phyloP scores from a whole-genome alignment of 1,284 basidiomycete species.

The Dichomitus squalens region DNA sequence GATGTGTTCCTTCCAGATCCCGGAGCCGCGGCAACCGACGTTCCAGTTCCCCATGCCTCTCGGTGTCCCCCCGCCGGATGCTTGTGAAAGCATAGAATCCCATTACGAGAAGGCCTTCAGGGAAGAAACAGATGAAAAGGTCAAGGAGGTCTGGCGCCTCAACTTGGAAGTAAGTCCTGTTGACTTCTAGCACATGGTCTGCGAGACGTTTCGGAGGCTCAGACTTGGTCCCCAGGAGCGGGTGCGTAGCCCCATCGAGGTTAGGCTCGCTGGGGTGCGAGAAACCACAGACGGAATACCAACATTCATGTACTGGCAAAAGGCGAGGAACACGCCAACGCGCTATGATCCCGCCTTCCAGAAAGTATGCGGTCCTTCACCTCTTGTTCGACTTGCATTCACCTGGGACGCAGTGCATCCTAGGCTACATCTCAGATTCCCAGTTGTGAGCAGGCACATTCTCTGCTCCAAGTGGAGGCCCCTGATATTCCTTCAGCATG shows the following conservation, averaged over 20 bases:
- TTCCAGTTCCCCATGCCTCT: constrained; percentile 68
- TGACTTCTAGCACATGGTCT: background rate
- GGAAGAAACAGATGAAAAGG: constrained; percentile 19
- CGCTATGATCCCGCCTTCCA: constrained; percentile 75
- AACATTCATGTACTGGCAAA: constrained; percentile 80
- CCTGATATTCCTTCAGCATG: constrained; percentile 45
- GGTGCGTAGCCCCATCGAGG: constrained; percentile 66
- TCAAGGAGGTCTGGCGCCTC: constrained; percentile 25
- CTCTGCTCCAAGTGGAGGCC: background rate
- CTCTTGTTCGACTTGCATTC: background rate
- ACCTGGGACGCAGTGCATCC: constrained; percentile 65
- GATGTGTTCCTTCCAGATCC: constrained; percentile 84
- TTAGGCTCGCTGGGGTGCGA: constrained; percentile 49
- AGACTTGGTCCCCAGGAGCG: constrained; percentile 54
- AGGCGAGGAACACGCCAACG: constrained; percentile 61
- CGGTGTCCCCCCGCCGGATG: constrained; percentile 58
- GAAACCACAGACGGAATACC: constrained; percentile 48
- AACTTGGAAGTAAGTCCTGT: constrained; percentile 9
- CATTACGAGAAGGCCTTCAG: constrained; percentile 29
- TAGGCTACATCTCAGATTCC: constrained; percentile 85
- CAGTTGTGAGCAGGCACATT: constrained; percentile 59
- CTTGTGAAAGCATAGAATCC: constrained; percentile 62
- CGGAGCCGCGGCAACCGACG: constrained; percentile 74
- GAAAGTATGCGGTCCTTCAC: constrained; percentile 60
- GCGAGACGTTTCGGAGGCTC: background rate